phyloP scores from a whole-genome alignment of 306 rosid genomes.

The Fagus sylvatica region DNA sequence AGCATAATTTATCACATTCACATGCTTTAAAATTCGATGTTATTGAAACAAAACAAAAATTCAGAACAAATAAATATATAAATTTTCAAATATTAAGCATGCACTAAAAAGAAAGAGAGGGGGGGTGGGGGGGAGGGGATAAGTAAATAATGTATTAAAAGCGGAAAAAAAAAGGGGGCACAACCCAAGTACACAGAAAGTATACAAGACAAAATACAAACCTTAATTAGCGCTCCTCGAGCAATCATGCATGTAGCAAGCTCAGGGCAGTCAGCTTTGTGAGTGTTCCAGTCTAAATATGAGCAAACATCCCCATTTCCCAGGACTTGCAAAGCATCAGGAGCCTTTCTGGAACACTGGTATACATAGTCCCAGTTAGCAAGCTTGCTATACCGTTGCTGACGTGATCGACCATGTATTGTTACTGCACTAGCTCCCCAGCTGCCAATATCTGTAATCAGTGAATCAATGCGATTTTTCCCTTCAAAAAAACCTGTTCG shows the following conservation, averaged over 20 bases:
- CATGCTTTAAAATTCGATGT: background rate
- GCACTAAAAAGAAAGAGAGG: background rate
- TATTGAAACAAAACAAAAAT: background rate
- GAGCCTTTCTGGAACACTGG: conserved; percentile 68
- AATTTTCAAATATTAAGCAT: conserved; percentile 9
- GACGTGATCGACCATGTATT: conserved; percentile 92
- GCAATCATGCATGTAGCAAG: conserved; percentile 88
- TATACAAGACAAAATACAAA: conserved; percentile 26
- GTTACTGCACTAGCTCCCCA: conserved; percentile 95
- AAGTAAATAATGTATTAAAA: no score
- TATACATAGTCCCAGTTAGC: conserved; percentile 90
- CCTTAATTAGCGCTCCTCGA: conserved; percentile 88
- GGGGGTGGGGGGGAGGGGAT: background rate
- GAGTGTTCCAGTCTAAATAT: conserved; percentile 76
- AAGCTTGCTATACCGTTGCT: conserved; percentile 97
- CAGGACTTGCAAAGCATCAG: conserved; percentile 61
- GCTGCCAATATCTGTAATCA: conserved; percentile 65
- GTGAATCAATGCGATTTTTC: conserved; percentile 80
- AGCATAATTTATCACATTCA: conserved; percentile 23
- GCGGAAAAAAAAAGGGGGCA: no score
- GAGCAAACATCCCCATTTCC: conserved; percentile 92
- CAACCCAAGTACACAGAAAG: no score
- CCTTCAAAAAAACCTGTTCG: conserved; percentile 92
- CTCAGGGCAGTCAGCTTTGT: conserved; percentile 67
- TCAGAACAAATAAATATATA: background rate